phyloP scores from a whole-genome alignment of 345 rosid species.

The Hibiscus trionum region DNA sequence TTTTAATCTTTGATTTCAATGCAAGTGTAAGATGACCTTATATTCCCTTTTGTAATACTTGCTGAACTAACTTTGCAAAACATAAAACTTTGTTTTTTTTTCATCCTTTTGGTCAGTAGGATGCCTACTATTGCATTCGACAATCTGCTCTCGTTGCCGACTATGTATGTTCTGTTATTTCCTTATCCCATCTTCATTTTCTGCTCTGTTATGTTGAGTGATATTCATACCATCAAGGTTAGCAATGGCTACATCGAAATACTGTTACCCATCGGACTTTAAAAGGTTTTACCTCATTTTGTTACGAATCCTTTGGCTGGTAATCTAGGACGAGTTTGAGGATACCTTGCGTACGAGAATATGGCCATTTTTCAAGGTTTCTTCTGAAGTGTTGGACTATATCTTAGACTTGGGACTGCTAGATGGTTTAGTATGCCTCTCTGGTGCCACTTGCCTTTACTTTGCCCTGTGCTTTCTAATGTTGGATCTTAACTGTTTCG shows the following conservation, averaged over 20 bases:
- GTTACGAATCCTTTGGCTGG: background rate
- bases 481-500: constrained; percentile 2
- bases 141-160: background rate
- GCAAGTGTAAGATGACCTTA: background rate
- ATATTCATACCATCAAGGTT: background rate
- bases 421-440: background rate
- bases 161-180: background rate
- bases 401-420: background rate
- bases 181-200: background rate
- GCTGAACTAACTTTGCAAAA: background rate
- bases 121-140: background rate
- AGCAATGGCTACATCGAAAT: background rate
- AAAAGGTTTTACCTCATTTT: background rate
- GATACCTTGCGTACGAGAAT: background rate
- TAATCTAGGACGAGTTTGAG: background rate
- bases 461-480: background rate
- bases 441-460: background rate
- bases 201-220: background rate
- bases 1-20: background rate
- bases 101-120: background rate
- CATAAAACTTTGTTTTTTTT: background rate
- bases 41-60: background rate
- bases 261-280: background rate
- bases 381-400: background rate
- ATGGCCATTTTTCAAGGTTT: background rate